Percentiles rank a stretch among this genome's conserved stretches.
Conservation (phyloP, 371 early-diverging fungal genomes). For the Dichotomocladium elegans region DNA sequence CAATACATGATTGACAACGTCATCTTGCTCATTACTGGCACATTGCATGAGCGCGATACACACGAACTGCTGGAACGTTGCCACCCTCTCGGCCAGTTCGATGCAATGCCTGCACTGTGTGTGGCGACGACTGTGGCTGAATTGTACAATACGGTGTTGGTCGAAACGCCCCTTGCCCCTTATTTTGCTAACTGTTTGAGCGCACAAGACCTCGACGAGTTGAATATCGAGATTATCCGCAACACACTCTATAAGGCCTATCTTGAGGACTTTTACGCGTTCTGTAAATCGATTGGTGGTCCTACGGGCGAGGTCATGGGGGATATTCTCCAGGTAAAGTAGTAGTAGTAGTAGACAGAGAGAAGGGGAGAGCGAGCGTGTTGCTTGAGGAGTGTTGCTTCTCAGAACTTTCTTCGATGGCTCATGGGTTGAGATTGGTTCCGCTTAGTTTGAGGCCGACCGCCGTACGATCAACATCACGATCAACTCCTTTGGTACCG, state of each 20-base stretch:
- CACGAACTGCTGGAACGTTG: slow-evolving; percentile 93
- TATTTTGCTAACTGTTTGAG: slow-evolving; percentile 96
- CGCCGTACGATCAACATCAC: slow-evolving; percentile 96
- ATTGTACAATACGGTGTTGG: slow-evolving; percentile 92
- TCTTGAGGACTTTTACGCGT: slow-evolving; percentile 94
- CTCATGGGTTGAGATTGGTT: slow-evolving; percentile 74
- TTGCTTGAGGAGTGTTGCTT: neutral
- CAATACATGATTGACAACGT: slow-evolving; percentile 99
- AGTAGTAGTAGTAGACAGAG: neutral
- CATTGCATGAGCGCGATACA: slow-evolving; percentile 97
- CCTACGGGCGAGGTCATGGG: slow-evolving; percentile 94
- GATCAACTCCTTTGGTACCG: slow-evolving; percentile 96
- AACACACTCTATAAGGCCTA: slow-evolving; percentile 98
- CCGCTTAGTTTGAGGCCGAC: slow-evolving; percentile 94
- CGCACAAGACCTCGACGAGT: slow-evolving; percentile 95
- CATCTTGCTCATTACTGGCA: slow-evolving; percentile 95
- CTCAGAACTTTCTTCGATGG: neutral
- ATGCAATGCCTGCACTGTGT: slow-evolving; percentile 95
- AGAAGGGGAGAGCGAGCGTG: no score
- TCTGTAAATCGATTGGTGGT: slow-evolving; percentile 80
- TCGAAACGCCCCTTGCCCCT: slow-evolving; percentile 96
- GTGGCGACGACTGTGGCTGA: slow-evolving; percentile 95
- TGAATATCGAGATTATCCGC: slow-evolving; percentile 98
- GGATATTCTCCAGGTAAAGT: slow-evolving; percentile 77
- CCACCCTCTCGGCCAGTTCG: slow-evolving; percentile 96